A percentile compares a stretch with the other conserved stretches of the same genome.
Evolutionary conservation across 1,139 yeast genomes (phyloP).

Genomic region (Yamadazyma epiphylla): DNA sequence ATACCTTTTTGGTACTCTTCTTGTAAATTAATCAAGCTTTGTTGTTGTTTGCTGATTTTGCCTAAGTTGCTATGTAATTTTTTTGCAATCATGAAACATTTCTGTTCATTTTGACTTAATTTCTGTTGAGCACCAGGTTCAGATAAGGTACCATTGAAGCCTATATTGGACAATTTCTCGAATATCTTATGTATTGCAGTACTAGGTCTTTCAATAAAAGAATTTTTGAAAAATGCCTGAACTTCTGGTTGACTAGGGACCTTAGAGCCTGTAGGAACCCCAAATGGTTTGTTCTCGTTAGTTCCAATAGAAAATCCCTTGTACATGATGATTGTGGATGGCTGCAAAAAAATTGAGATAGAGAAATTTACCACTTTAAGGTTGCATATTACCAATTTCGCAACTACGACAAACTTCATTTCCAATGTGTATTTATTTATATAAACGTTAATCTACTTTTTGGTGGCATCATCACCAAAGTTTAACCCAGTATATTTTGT

Average conservation of each 20-base stretch:
- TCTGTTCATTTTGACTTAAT: not conserved
- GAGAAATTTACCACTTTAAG: too few relatives aligned
- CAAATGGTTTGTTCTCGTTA: not conserved
- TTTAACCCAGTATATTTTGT: slow-evolving; percentile 67
- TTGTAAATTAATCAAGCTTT: slow-evolving; percentile 8
- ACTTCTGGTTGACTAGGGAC: slow-evolving; percentile 4
- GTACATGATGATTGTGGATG: too few relatives aligned
- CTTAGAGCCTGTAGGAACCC: slow-evolving; percentile 1
- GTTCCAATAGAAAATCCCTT: not conserved
- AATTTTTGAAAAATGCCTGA: slow-evolving; percentile 1
- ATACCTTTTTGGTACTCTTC: slow-evolving; percentile 7
- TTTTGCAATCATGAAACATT: slow-evolving; percentile 5
- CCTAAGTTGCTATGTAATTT: slow-evolving; percentile 8
- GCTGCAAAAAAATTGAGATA: too few relatives aligned
- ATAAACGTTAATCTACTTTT: slow-evolving; percentile 29
- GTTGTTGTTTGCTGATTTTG: slow-evolving; percentile 11
- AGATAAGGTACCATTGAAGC: not conserved
- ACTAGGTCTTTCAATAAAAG: slow-evolving; percentile 21
- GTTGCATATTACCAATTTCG: too few relatives aligned
- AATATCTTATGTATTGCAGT: slow-evolving; percentile 28
- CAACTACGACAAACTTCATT: too few relatives aligned
- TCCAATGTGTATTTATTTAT: slow-evolving; percentile 1
- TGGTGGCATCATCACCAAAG: slow-evolving; percentile 59
- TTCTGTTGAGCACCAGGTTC: slow-evolving; percentile 1
- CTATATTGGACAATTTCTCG: slow-evolving; percentile 15